Base-by-base conservation (phyloP, 306 rosid genomes). In the Nissolia schottii region DNA sequence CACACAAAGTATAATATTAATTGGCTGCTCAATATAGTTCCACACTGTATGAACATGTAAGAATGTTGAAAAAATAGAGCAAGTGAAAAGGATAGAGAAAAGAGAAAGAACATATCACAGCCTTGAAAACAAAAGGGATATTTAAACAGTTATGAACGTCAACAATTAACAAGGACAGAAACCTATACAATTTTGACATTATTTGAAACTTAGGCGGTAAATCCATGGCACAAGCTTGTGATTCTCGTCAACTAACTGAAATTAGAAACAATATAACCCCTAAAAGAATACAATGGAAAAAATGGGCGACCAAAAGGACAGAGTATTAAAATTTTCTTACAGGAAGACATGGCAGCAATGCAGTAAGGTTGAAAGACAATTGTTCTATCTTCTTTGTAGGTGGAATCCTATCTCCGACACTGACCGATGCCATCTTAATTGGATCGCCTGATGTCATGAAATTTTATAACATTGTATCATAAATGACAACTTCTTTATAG, bases 371-470 rank as follows among this genome's bases (percentile, higher is more conserved):
- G 78, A 8, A 31, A 23, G 92, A 85, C 66, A 91, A 35, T 61
- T 77, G 80, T 55, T 83, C 89, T 5, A 84, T n/a, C 78, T 70
- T 81, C 74, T 81, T 77, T 12, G 64, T 6, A 2, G 91, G 93
- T 64, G 96, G 93, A 81, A 88, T 82, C 53, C 71, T 72, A 43
- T 50, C 84, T 43, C 74, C 87, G 0, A 95, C 76, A 69, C 69
- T 73, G 67, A 95, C 96, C 23, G 83, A 55, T 49, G 95, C 97
- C 97, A 95, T 91, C 80, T 89, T 95, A 71, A 83, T 49, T 37
- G 99, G 96, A 71, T 91, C 93, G 51, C 99, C 99, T 94, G 87
- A 56, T 67, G 46, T 45, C 73, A 80, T 45, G 64, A 84, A 64
- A 80, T 67, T 61, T 24, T 41, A 67, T 19, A 75, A 58, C 32